Base-by-base conservation (phyloP, 176 grass and related monocot species). In the Ensete glaucum region DNA sequence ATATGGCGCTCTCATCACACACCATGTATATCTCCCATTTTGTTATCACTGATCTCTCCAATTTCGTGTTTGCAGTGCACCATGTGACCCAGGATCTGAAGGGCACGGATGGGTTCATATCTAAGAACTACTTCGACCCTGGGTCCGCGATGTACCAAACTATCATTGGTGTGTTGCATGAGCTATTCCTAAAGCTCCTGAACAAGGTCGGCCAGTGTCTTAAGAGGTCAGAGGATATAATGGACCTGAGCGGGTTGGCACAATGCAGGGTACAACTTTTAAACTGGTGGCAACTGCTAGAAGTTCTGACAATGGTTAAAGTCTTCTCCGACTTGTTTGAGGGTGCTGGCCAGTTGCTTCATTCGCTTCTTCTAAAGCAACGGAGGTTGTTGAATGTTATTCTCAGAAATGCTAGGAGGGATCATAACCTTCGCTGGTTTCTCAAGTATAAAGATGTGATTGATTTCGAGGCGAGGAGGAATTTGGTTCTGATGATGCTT, bases 401-500 rank as follows among this genome's bases (percentile, higher is more conserved):
- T 2, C 60, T 99, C 62, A 86, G 77, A 29, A 80, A 80, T 56
- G 84, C 88, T 50, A 99, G 89, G 81, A 85, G 88, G 75, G 90
- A 86, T 19, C 76, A 82, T 52, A 86, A 69, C 73, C 83, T 99
- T 62, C 71, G 73, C 43, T 99, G 96, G 96, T 85, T 99, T 65
- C 76, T 81, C 65, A 99, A 91, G 78, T 87, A 99, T 76, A 88
- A 87, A 77, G 89, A 94, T 76, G 79, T 99, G 55, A 82, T 89
- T 17, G 85, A 85, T 75, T 99, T 91, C 0, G 86, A 95, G 75
- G 83, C 88, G 9, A 99, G 96, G 78, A 81, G 85, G 81, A 99
- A 91, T 81, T 81, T 99, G 51, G 88, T 93, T 34, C 76, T 91
- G 71, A 99, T 99, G 96, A 75, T 99, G 91, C 86, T 99, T 24